These are phyloP conservation scores for Xanthoconium separans DNA, from an alignment of 1,284 basidiomycete genomes.

Conservation along the genomic window DNA sequence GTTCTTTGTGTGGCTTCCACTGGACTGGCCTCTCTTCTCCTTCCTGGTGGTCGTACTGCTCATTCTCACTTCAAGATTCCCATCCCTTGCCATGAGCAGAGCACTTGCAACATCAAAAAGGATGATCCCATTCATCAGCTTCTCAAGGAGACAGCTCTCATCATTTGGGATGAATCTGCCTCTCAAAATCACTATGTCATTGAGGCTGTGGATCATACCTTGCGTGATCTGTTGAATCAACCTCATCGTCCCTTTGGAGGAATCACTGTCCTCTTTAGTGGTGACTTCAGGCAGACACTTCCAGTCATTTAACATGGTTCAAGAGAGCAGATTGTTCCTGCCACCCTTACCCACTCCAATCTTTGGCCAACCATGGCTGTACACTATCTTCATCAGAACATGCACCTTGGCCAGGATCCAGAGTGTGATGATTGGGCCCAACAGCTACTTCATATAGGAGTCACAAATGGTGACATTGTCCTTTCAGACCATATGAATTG, in stretches of 20 bases:
- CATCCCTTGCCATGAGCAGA: slow-evolving; percentile 20
- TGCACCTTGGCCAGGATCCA: too few relatives aligned
- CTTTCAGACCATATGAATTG: too few relatives aligned
- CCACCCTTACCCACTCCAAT: slow-evolving; percentile 31
- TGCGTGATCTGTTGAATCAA: slow-evolving; percentile 28
- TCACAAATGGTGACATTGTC: too few relatives aligned
- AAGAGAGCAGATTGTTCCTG: slow-evolving; percentile 35
- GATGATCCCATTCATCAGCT: slow-evolving; percentile 6
- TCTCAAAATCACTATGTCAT: slow-evolving; percentile 30
- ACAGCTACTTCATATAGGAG: too few relatives aligned
- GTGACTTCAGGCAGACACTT: slow-evolving; percentile 31
- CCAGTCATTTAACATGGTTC: slow-evolving; percentile 31
- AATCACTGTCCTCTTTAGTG: slow-evolving; percentile 38
- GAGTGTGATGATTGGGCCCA: too few relatives aligned
- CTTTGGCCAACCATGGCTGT: slow-evolving; percentile 37
- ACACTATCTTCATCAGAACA: slow-evolving; percentile 22
- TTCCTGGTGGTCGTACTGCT: slow-evolving; percentile 14
- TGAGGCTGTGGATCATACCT: slow-evolving; percentile 35
- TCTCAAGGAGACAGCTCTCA: not conserved
- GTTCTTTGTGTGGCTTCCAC: slow-evolving; percentile 35
- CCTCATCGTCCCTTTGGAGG: slow-evolving; percentile 40
- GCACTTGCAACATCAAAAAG: slow-evolving; percentile 34
- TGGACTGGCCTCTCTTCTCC: slow-evolving; percentile 23
- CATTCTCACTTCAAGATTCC: slow-evolving; percentile 18
- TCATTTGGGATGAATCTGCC: slow-evolving; percentile 6